These are phyloP conservation scores for Geotrichum macrosporum DNA, from an alignment of 1,139 yeast genomes.

Conservation along the genomic window DNA sequence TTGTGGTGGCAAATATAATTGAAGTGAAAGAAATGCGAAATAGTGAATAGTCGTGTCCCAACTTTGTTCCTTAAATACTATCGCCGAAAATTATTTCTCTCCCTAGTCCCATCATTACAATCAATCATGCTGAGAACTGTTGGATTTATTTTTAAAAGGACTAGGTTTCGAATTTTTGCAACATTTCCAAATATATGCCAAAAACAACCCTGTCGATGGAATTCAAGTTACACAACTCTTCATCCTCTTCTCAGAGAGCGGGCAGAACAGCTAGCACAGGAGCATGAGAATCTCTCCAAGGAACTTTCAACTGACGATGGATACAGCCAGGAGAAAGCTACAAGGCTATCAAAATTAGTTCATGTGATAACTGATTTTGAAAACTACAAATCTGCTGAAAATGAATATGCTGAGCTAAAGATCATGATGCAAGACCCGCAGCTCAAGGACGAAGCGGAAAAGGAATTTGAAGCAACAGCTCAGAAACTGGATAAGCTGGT, in stretches of 20 bases:
- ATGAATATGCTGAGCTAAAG: conserved; percentile 38
- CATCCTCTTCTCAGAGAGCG: conserved; percentile 62
- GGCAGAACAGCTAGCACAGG: conserved; percentile 52
- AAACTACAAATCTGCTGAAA: conserved; percentile 42
- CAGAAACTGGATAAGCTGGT: conserved; percentile 39
- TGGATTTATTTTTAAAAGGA: background rate
- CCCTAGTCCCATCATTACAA: background rate
- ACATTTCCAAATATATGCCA: background rate
- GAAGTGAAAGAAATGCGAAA: background rate
- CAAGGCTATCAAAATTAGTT: conserved; percentile 53
- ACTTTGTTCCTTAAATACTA: too few relatives aligned
- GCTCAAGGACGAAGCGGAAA: conserved; percentile 43
- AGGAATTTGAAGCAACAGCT: conserved; percentile 40
- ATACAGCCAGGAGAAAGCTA: conserved; percentile 55
- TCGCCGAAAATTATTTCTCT: background rate
- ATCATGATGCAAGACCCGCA: conserved; percentile 38
- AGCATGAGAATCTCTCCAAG: conserved; percentile 48
- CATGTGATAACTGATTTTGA: conserved; percentile 51
- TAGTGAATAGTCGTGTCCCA: too few relatives aligned
- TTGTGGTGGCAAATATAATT: conserved; percentile 1
- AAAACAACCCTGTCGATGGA: background rate
- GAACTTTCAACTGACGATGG: conserved; percentile 44
- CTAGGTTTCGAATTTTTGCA: background rate
- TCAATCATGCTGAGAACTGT: conserved; percentile 8
- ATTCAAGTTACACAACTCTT: conserved; percentile 28